Conservation (phyloP, 331 rosid genomes). For the Dryas integrifolia region DNA sequence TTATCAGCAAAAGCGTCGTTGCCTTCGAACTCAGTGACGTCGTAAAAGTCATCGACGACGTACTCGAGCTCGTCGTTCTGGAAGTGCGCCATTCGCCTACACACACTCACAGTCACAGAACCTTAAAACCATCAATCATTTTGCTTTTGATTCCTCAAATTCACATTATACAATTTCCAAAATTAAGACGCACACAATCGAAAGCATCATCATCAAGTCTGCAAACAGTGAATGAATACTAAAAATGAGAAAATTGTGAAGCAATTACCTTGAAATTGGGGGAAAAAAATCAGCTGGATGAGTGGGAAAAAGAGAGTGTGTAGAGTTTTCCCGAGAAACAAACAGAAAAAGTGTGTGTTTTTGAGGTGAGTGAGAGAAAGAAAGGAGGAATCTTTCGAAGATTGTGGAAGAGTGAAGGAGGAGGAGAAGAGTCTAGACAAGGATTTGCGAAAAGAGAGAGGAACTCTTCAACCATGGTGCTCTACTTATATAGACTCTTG, state of each 20-base stretch:
- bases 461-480: neutral
- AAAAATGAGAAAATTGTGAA: no score
- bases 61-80: constrained; percentile 63
- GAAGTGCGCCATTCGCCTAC: constrained; percentile 54
- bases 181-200: no score
- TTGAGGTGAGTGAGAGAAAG: neutral
- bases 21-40: constrained; percentile 46
- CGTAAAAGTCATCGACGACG: constrained; percentile 40
- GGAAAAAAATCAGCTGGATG: neutral
- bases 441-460: neutral
- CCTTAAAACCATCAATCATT: no score
- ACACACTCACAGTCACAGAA: neutral
- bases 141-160: no score
- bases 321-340: constrained; percentile 20
- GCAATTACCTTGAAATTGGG: neutral
- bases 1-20: constrained; percentile 26
- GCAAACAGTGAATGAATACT: neutral
- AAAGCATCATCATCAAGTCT: neutral
- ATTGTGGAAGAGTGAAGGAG: neutral
- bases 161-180: no score
- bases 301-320: neutral
- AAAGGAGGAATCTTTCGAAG: neutral
- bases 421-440: neutral
- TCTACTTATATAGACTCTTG: neutral
- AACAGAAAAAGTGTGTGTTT: neutral